Percentiles rank a stretch among this genome's conserved stretches.
Conservation (phyloP, 2,329 filamentous ascomycete species). For the Aphanoascus verrucosus region DNA sequence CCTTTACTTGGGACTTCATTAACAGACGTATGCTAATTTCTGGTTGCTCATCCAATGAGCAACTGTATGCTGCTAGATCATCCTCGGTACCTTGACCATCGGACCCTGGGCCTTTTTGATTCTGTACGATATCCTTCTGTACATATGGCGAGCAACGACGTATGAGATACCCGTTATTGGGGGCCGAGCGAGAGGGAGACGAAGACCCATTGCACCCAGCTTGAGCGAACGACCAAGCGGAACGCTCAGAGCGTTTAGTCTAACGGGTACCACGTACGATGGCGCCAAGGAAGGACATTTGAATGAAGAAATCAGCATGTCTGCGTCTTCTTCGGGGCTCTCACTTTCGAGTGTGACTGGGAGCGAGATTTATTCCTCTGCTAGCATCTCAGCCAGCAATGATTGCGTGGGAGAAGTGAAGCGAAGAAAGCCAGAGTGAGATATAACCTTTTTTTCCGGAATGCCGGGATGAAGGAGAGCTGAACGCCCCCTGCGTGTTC, state of each 20-base stretch:
- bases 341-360: not conserved
- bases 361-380: not conserved
- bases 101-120: conserved; percentile 53
- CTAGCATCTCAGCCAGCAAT: not conserved
- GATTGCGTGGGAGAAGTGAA: not conserved
- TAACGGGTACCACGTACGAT: conserved; percentile 20
- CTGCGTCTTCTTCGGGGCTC: not conserved
- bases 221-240: conserved; percentile 47
- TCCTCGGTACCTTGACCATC: conserved; percentile 51
- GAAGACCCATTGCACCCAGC: conserved; percentile 51
- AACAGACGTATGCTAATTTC: not conserved
- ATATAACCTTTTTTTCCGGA: not conserved
- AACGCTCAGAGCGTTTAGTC: conserved; percentile 23
- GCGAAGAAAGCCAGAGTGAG: not conserved
- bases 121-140: conserved; percentile 53
- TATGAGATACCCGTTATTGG: conserved; percentile 52
- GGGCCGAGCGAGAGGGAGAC: conserved; percentile 49
- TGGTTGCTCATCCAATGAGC: not conserved
- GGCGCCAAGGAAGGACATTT: conserved; percentile 1
- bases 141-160: conserved; percentile 47
- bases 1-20: not conserved
- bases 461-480: not conserved
- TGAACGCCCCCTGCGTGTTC: not conserved
- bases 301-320: not conserved
- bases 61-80: conserved; percentile 37